Evolutionary conservation across 1,284 basidiomycete species (phyloP).

Genomic region (Rhodotorula sp.): DNA sequence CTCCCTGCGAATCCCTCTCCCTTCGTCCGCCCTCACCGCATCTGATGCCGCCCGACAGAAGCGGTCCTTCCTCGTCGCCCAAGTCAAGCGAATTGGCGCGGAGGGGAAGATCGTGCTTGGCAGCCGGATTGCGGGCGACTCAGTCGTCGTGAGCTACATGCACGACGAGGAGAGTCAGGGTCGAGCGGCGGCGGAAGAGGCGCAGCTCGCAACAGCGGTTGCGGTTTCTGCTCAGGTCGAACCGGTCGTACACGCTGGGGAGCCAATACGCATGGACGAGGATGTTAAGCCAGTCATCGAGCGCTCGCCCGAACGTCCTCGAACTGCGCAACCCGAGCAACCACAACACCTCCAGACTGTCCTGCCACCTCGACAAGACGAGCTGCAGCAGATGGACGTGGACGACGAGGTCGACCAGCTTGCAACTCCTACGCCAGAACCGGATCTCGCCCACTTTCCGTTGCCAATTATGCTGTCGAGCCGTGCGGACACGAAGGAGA

Average conservation of each 20-base stretch:
- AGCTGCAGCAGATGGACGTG: not conserved
- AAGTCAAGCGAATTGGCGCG: not conserved
- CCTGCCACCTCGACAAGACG: not conserved
- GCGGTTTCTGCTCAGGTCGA: not conserved
- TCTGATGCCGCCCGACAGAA: not conserved
- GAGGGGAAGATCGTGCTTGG: not conserved
- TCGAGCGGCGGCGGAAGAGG: not conserved
- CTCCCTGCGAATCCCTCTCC: not conserved
- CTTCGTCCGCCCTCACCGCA: not conserved
- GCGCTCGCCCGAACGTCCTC: not conserved
- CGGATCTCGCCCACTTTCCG: constrained; percentile 14
- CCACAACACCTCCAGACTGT: not conserved
- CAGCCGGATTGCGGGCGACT: not conserved
- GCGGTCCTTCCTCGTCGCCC: not conserved
- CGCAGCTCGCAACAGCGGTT: no score
- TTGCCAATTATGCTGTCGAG: constrained; percentile 3
- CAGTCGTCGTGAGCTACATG: not conserved
- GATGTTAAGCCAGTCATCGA: constrained; percentile 11
- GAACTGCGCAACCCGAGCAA: not conserved
- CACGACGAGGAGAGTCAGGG: not conserved
- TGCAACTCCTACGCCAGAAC: constrained; percentile 3
- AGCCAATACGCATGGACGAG: not conserved
- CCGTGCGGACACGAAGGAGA: constrained; percentile 17
- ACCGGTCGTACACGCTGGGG: not conserved
- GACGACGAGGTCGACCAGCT: constrained; percentile 9